These are phyloP conservation scores for Talaromyces sp. DNA, from an alignment of 2,329 filamentous ascomycete genomes.

Conservation along the genomic window DNA sequence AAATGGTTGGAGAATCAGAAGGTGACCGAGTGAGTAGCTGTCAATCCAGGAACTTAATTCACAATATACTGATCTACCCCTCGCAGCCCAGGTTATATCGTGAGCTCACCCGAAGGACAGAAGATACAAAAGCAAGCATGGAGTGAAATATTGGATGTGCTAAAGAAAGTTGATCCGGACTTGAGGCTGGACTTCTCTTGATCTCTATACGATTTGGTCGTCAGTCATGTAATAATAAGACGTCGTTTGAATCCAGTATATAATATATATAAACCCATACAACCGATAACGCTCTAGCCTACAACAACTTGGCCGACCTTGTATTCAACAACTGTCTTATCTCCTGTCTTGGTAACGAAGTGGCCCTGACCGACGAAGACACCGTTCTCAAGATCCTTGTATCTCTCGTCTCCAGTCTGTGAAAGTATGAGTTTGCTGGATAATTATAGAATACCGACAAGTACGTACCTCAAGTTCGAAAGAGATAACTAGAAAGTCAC, in stretches of 20 bases:
- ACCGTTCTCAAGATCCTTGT: slow-evolving; percentile 40
- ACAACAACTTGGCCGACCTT: slow-evolving; percentile 38
- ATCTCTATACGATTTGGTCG: background rate
- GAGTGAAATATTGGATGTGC: slow-evolving; percentile 17
- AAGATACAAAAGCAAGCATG: slow-evolving; percentile 16
- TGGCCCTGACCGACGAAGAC: slow-evolving; percentile 42
- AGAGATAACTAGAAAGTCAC: slow-evolving; percentile 30
- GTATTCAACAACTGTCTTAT: slow-evolving; percentile 41
- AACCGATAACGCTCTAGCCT: slow-evolving; percentile 16
- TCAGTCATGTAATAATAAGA: background rate
- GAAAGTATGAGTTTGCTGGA: background rate
- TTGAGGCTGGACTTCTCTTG: slow-evolving; percentile 9
- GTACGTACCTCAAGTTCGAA: slow-evolving; percentile 35
- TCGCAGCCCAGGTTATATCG: background rate
- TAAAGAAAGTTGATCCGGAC: slow-evolving; percentile 16
- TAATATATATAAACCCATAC: background rate
- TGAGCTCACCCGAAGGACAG: slow-evolving; percentile 14
- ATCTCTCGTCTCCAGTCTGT: slow-evolving; percentile 41
- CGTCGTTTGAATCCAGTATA: background rate
- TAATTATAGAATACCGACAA: background rate
- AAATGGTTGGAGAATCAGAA: slow-evolving; percentile 16
- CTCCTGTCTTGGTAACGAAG: slow-evolving; percentile 37
- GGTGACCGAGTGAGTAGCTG: slow-evolving; percentile 16
- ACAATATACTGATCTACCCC: background rate
- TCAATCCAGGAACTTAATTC: background rate